phyloP scores from a whole-genome alignment of 331 rosid genomes.

The Pyrus hybrid region DNA sequence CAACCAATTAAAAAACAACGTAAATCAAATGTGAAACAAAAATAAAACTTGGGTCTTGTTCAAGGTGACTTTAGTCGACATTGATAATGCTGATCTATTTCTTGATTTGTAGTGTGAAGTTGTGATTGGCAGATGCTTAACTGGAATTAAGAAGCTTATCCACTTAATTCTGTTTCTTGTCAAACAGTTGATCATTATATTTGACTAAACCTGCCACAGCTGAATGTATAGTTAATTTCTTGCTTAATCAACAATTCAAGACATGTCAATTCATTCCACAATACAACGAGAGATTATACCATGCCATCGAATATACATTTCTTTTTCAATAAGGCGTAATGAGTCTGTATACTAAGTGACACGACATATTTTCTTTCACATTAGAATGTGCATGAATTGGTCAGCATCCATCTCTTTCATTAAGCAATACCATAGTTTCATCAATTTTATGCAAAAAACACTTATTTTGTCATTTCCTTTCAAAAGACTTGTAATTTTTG shows the following conservation, averaged over 20 bases:
- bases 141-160: not conserved
- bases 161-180: not conserved
- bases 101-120: not conserved
- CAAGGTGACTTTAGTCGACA: not conserved
- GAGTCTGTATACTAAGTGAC: not conserved
- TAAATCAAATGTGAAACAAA: not conserved
- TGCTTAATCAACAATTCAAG: not conserved
- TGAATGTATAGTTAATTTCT: not conserved
- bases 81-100: not conserved
- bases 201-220: not conserved
- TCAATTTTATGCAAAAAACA: too few species aligned
- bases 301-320: not conserved
- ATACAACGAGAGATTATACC: too few species aligned
- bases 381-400: too few species aligned
- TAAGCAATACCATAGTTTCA: too few species aligned
- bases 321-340: too few species aligned
- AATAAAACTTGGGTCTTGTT: not conserved
- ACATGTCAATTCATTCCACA: too few species aligned
- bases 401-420: too few species aligned
- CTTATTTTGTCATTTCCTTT: too few species aligned
- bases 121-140: not conserved
- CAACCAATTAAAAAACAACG: not conserved
- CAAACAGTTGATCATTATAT: not conserved
- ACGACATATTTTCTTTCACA: not conserved
- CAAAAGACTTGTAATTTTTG: too few species aligned